Percentiles rank a stretch among this genome's conserved stretches.
These are phyloP conservation scores for Calonectria fujianensis DNA, from an alignment of 2,329 filamentous ascomycete species.

Conservation along the genomic window DNA sequence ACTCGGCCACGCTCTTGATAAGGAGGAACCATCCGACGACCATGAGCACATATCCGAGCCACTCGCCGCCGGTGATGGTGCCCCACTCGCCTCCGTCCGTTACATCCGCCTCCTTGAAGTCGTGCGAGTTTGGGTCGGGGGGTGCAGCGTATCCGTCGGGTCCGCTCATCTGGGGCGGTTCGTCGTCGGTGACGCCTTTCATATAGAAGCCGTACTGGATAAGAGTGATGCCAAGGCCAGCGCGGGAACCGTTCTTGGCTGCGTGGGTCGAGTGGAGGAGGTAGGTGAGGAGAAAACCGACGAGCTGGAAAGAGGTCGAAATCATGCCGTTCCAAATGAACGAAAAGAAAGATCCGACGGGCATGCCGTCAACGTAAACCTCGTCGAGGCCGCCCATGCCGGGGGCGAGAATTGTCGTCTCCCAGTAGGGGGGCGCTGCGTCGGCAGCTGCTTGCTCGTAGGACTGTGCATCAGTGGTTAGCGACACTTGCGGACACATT, in stretches of 20 bases:
- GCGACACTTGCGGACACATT: constrained; percentile 44
- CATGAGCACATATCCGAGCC: constrained; percentile 95
- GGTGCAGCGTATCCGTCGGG: constrained; percentile 81
- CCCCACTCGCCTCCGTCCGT: constrained; percentile 66
- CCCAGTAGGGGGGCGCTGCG: constrained; percentile 97
- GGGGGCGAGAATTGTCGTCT: constrained; percentile 96
- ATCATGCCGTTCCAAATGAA: constrained; percentile 98
- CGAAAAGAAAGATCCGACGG: constrained; percentile 90
- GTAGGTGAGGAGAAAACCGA: constrained; percentile 98
- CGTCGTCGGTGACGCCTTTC: constrained; percentile 76
- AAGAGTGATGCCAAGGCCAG: constrained; percentile 94
- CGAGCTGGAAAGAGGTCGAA: constrained; percentile 96
- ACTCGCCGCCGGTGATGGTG: constrained; percentile 84
- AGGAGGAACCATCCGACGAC: constrained; percentile 98
- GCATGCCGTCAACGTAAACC: constrained; percentile 96
- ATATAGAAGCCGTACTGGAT: constrained; percentile 98
- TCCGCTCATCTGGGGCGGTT: constrained; percentile 66
- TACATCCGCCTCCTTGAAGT: constrained; percentile 86
- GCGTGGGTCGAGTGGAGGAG: constrained; percentile 98
- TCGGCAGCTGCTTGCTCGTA: constrained; percentile 99
- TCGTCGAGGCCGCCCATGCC: constrained; percentile 93
- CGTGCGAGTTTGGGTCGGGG: constrained; percentile 90
- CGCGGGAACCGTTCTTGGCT: constrained; percentile 96
- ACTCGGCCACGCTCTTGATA: constrained; percentile 95
- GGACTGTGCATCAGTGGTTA: constrained; percentile 75